phyloP scores from a whole-genome alignment of 2,329 filamentous ascomycete species.

The Phialophora chinensis region DNA sequence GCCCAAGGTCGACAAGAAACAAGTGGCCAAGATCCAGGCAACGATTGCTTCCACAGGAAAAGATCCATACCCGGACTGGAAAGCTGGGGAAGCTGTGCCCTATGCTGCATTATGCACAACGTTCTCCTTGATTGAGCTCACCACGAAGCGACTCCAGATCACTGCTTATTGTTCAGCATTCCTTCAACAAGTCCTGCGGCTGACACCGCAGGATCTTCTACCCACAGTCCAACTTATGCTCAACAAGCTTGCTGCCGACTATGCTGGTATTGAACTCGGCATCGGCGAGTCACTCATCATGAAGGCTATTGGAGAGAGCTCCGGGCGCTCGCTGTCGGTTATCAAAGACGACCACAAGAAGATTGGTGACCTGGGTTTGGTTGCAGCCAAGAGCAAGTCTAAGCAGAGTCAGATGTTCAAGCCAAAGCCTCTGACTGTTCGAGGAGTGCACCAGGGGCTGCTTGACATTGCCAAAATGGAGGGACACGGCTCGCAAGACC shows the following conservation, averaged over 20 bases:
- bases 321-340: slow-evolving; percentile 81
- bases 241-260: slow-evolving; percentile 96
- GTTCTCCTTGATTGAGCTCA: slow-evolving; percentile 93
- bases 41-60: slow-evolving; percentile 71
- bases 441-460: slow-evolving; percentile 83
- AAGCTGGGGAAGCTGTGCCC: slow-evolving; percentile 82
- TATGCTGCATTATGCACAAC: slow-evolving; percentile 94
- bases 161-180: slow-evolving; percentile 88
- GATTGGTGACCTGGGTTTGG: slow-evolving; percentile 91
- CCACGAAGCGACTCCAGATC: slow-evolving; percentile 87
- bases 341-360: slow-evolving; percentile 97
- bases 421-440: slow-evolving; percentile 85
- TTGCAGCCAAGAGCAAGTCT: slow-evolving; percentile 92
- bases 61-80: slow-evolving; percentile 95
- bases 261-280: slow-evolving; percentile 94
- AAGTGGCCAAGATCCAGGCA: slow-evolving; percentile 78
- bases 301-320: slow-evolving; percentile 96
- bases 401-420: slow-evolving; percentile 99
- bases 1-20: slow-evolving; percentile 73
- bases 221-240: slow-evolving; percentile 94
- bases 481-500: slow-evolving; percentile 84
- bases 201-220: slow-evolving; percentile 86
- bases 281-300: slow-evolving; percentile 98
- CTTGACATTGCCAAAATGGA: slow-evolving; percentile 86
- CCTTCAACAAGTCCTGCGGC: slow-evolving; percentile 87